Conservation (phyloP, 2,329 filamentous ascomycete genomes). For the Teratosphaeria pseudoeucalypti region DNA sequence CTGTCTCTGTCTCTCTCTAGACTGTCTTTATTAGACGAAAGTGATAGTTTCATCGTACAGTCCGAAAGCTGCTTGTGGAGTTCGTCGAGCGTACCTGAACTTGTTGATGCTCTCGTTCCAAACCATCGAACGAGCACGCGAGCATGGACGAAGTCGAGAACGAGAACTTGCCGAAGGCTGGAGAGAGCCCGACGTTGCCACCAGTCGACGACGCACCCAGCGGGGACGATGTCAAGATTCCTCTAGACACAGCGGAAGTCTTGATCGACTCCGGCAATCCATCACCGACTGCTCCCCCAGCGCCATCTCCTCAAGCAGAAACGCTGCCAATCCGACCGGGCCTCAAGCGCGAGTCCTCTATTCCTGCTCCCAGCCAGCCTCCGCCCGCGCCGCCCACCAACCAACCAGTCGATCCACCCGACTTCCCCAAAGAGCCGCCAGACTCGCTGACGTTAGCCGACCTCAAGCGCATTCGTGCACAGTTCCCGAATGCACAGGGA, state of each 20-base stretch:
- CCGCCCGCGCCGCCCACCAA: conserved; percentile 34
- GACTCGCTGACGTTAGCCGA: conserved; percentile 40
- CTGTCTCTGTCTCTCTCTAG: too few species aligned
- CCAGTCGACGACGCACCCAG: conserved; percentile 14
- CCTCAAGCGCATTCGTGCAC: conserved; percentile 34
- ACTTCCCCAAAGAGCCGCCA: conserved; percentile 25
- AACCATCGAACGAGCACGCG: neutral
- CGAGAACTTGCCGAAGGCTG: conserved; percentile 23
- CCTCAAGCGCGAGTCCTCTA: conserved; percentile 31
- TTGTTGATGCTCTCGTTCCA: neutral
- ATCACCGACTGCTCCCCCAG: conserved; percentile 10
- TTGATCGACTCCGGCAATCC: conserved; percentile 8
- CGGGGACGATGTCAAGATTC: conserved; percentile 1
- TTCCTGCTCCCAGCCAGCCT: conserved; percentile 31
- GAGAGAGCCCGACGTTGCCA: conserved; percentile 23
- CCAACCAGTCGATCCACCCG: conserved; percentile 11
- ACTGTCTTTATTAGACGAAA: too few species aligned
- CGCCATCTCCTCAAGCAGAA: neutral
- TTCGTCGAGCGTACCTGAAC: too few species aligned
- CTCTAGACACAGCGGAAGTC: conserved; percentile 8
- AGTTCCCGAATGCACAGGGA: conserved; percentile 32
- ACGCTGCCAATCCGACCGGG: conserved; percentile 24
- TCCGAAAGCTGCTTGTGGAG: too few species aligned
- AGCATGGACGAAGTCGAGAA: conserved; percentile 30
- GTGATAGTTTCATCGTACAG: too few species aligned